Conservation (phyloP, 768 basidiomycete genomes). For the Rhizopogon vinicolor region DNA sequence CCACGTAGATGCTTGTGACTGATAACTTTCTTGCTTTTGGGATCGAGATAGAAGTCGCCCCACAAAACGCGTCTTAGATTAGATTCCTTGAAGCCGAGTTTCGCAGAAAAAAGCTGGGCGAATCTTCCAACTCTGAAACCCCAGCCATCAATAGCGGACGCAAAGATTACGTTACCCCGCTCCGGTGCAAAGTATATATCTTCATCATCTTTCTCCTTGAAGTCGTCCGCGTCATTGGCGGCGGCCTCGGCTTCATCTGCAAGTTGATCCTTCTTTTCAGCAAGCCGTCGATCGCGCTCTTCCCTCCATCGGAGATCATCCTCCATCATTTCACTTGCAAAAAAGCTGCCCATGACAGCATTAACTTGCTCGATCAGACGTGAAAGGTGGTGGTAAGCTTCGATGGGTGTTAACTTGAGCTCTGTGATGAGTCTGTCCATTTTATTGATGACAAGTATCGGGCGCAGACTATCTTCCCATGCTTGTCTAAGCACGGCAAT, state of each 20-base stretch:
- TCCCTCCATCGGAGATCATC: constrained; percentile 94
- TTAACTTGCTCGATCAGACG: constrained; percentile 96
- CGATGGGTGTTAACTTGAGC: constrained; percentile 83
- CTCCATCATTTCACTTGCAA: constrained; percentile 93
- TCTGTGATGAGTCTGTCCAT: constrained; percentile 93
- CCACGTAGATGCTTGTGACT: constrained; percentile 88
- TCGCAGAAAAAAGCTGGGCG: constrained; percentile 85
- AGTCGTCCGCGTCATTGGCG: constrained; percentile 59
- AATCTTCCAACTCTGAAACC: constrained; percentile 94
- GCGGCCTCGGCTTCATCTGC: constrained; percentile 63
- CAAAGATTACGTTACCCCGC: constrained; percentile 93
- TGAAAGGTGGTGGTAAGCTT: constrained; percentile 92
- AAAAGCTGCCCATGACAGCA: constrained; percentile 96
- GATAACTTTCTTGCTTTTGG: constrained; percentile 91
- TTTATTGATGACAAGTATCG: constrained; percentile 96
- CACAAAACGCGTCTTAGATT: constrained; percentile 86
- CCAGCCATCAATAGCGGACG: constrained; percentile 96
- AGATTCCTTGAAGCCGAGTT: constrained; percentile 85
- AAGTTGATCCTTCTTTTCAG: constrained; percentile 64
- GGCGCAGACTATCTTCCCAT: constrained; percentile 83
- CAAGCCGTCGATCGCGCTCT: constrained; percentile 79
- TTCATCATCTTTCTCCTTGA: constrained; percentile 95
- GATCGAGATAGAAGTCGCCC: constrained; percentile 97
- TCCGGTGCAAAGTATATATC: constrained; percentile 97
- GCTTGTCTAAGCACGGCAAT: constrained; percentile 94